Percentiles rank a stretch among this genome's conserved stretches.
phyloP scores from a whole-genome alignment of 2,329 filamentous ascomycete species.

The Gnomoniopsis sp. region DNA sequence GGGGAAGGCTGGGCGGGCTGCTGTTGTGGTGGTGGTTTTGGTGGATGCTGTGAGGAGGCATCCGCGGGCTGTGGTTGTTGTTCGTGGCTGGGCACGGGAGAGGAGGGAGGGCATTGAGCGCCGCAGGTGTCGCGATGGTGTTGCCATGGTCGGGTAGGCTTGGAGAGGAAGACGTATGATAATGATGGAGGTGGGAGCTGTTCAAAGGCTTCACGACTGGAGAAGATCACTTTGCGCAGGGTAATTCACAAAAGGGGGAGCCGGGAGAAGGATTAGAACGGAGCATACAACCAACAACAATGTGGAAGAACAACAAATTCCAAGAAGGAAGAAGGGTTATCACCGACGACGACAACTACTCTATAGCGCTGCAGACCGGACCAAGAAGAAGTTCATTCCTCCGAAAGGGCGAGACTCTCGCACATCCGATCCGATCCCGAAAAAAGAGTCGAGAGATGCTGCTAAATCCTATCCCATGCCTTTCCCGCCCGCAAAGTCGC shows the following conservation, averaged over 20 bases:
- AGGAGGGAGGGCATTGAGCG: conserved; percentile 12
- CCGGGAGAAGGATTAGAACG: too few relatives aligned
- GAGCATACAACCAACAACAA: too few relatives aligned
- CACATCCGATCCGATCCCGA: neutral
- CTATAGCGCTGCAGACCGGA: too few relatives aligned
- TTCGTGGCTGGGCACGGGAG: neutral
- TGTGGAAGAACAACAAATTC: too few relatives aligned
- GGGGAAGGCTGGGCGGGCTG: neutral
- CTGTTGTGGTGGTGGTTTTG: neutral
- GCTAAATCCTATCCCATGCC: too few relatives aligned
- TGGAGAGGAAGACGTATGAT: neutral
- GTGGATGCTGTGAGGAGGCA: conserved; percentile 7
- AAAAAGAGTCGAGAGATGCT: neutral
- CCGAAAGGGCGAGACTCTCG: too few relatives aligned
- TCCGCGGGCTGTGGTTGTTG: neutral
- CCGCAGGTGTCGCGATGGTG: conserved; percentile 11
- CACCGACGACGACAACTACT: too few relatives aligned
- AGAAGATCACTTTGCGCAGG: too few relatives aligned
- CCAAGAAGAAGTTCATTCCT: too few relatives aligned
- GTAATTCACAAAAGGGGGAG: too few relatives aligned
- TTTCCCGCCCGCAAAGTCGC: neutral
- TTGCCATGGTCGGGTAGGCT: conserved; percentile 7
- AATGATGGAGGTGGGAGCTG: neutral
- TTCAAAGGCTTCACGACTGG: neutral
- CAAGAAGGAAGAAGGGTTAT: too few relatives aligned